Percentiles rank a stretch among this genome's conserved stretches.
Evolutionary conservation across 2,329 filamentous ascomycete genomes (phyloP).

Genomic region (Massarina eburnea): DNA sequence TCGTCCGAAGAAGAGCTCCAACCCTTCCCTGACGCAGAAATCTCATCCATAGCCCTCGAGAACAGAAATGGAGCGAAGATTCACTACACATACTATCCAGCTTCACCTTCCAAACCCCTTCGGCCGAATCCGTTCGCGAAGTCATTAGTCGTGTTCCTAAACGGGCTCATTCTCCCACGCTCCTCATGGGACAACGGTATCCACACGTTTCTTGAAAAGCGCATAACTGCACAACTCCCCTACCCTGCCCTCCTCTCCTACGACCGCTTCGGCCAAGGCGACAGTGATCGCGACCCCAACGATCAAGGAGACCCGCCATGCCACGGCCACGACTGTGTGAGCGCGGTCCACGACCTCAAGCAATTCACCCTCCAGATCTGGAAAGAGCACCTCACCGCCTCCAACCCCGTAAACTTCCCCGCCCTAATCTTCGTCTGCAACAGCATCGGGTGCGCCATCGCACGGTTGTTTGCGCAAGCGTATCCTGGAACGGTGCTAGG

Average conservation of each 20-base stretch:
- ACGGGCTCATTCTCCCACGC: slow-evolving; percentile 47
- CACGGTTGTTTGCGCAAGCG: slow-evolving; percentile 53
- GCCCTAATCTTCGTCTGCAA: slow-evolving; percentile 52
- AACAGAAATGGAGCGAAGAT: slow-evolving; percentile 31
- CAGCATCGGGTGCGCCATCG: slow-evolving; percentile 57
- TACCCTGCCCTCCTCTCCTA: slow-evolving; percentile 55
- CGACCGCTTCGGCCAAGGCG: slow-evolving; percentile 62
- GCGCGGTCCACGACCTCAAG: slow-evolving; percentile 49
- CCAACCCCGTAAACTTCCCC: slow-evolving; percentile 35
- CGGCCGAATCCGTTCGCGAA: slow-evolving; percentile 37
- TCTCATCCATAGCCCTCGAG: slow-evolving; percentile 29
- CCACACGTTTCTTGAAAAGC: slow-evolving; percentile 28
- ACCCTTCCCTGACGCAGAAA: slow-evolving; percentile 32
- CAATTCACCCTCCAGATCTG: slow-evolving; percentile 48
- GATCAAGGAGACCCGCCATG: slow-evolving; percentile 34
- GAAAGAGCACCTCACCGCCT: slow-evolving; percentile 33
- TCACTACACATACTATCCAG: slow-evolving; percentile 39
- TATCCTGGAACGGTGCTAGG: slow-evolving; percentile 51
- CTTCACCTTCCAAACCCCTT: slow-evolving; percentile 23
- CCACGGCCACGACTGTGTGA: slow-evolving; percentile 53
- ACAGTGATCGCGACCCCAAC: slow-evolving; percentile 50
- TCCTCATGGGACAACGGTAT: slow-evolving; percentile 43
- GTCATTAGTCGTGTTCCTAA: slow-evolving; percentile 48
- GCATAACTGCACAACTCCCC: slow-evolving; percentile 21
- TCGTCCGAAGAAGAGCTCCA: slow-evolving; percentile 32